Conservation (phyloP, 495 filamentous ascomycete genomes). For the Symbiotaphrina buchneri region DNA sequence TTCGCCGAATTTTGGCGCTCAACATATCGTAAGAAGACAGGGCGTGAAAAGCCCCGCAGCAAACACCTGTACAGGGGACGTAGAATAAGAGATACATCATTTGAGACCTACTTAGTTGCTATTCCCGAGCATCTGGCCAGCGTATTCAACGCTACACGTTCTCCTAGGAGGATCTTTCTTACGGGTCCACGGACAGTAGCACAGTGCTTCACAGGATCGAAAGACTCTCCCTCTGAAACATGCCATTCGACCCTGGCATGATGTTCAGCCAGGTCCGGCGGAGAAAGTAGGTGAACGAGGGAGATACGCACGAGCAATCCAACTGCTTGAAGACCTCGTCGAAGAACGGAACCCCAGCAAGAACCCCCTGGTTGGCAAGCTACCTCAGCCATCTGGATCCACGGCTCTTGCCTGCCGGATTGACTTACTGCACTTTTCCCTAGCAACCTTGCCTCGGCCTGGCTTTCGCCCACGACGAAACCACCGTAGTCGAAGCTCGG, state of each 20-base stretch:
- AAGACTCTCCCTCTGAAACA: constrained; percentile 43
- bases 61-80: too few relatives aligned
- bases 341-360: constrained; percentile 91
- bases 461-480: constrained; percentile 73
- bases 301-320: constrained; percentile 41
- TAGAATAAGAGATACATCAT: too few relatives aligned
- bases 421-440: constrained; percentile 50
- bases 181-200: constrained; percentile 79
- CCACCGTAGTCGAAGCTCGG: constrained; percentile 93
- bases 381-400: not conserved
- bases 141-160: constrained; percentile 80
- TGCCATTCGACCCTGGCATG: constrained; percentile 58
- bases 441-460: constrained; percentile 58
- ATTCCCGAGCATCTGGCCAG: constrained; percentile 85
- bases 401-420: not conserved
- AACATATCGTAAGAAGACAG: too few relatives aligned
- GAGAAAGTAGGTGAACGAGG: constrained; percentile 1
- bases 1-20: too few relatives aligned
- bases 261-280: constrained; percentile 1
- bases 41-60: too few relatives aligned
- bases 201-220: constrained; percentile 32
- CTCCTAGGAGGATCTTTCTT: constrained; percentile 69
- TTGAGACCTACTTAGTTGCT: constrained; percentile 39
- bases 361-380: constrained; percentile 27
- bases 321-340: constrained; percentile 80